Percentiles rank a stretch among this genome's conserved stretches.
Evolutionary conservation across 2,329 filamentous ascomycete genomes (phyloP).

Genomic region (Gnomoniopsis sp.): DNA sequence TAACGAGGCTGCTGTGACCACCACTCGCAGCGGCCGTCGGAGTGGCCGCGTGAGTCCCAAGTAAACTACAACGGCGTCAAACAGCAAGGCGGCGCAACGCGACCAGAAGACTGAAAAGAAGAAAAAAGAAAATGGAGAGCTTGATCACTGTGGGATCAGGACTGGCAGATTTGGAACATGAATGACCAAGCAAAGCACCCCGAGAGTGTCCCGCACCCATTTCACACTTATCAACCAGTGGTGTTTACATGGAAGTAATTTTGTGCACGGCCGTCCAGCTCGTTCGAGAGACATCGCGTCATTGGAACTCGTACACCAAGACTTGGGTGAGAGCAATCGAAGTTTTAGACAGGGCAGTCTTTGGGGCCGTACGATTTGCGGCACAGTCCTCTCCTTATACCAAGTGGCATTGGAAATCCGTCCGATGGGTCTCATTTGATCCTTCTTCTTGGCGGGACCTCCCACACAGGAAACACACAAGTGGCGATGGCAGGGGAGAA

Average conservation of each 20-base stretch:
- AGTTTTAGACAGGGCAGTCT: neutral
- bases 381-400: neutral
- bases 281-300: neutral
- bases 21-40: constrained; percentile 4
- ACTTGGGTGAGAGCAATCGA: neutral
- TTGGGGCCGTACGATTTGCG: neutral
- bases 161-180: neutral
- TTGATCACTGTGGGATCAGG: neutral
- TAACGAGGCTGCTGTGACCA: neutral
- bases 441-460: no score
- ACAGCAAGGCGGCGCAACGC: neutral
- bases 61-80: neutral
- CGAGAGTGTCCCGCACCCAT: neutral
- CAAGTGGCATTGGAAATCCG: no score
- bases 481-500: no score
- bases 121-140: neutral
- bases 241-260: neutral
- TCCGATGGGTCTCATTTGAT: no score
- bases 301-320: neutral
- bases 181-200: neutral
- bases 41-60: constrained; percentile 5
- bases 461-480: no score
- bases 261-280: neutral
- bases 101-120: no score
- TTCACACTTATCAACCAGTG: no score